phyloP scores from a whole-genome alignment of 805 yeast genomes.

The Candida ulmi region DNA sequence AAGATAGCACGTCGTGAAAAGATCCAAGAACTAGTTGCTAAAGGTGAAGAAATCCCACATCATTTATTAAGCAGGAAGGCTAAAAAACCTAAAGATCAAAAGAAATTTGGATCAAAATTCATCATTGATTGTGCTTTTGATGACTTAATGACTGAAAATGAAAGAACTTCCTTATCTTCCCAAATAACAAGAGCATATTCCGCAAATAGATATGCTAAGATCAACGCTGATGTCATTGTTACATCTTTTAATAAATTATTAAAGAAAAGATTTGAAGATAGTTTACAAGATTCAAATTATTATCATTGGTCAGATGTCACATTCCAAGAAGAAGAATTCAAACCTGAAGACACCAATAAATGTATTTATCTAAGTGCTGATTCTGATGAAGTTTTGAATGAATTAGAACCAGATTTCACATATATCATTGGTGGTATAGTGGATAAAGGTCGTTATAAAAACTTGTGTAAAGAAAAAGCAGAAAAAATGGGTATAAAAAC shows the following conservation, averaged over 20 bases:
- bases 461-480: conserved; percentile 78
- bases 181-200: conserved; percentile 84
- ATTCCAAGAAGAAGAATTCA: conserved; percentile 31
- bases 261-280: conserved; percentile 60
- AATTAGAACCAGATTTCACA: conserved; percentile 61
- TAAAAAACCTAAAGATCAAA: conserved; percentile 29
- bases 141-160: conserved; percentile 77
- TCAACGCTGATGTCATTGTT: conserved; percentile 53
- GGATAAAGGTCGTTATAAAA: conserved; percentile 86
- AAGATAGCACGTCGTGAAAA: conserved; percentile 34
- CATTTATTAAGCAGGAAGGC: conserved; percentile 32
- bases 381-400: conserved; percentile 62
- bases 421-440: conserved; percentile 95
- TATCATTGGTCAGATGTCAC: conserved; percentile 62
- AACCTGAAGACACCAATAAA: conserved; percentile 31
- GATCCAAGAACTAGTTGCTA: conserved; percentile 28
- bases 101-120: conserved; percentile 44
- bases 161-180: conserved; percentile 60
- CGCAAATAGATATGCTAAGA: conserved; percentile 57
- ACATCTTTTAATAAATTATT: conserved; percentile 64
- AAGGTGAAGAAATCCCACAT: conserved; percentile 36
- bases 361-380: conserved; percentile 81
- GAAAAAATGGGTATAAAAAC: conserved; percentile 62
- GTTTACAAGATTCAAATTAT: conserved; percentile 48
- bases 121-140: conserved; percentile 91